Base-by-base conservation (phyloP, 495 filamentous ascomycete species). In the Aspergillus diversus region DNA sequence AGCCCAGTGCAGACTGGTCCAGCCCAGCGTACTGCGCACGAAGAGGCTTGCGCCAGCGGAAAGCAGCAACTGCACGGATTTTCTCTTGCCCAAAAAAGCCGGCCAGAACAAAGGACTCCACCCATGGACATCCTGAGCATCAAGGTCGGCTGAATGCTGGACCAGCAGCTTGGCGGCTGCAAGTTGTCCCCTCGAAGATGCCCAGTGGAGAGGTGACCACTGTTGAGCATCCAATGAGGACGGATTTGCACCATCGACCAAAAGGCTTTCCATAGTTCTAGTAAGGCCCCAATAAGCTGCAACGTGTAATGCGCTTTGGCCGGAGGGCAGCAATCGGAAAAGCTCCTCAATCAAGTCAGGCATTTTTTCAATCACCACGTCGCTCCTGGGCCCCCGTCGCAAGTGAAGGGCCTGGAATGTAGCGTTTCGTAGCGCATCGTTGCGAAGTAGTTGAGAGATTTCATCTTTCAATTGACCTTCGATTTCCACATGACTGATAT, bases 81-180 rank as follows among this genome's bases (percentile, higher is more conserved):
- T n/a, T 3, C 43, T 15, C 33, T 69, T 61, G 37, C 66, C 53
- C 31, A 32, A 58, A 37, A 68, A 65, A 2, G 69, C 71, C 1
- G 74, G 72, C 33, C 69, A 64, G 56, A 75, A 71, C 27, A 78
- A 59, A 12, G 71, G 69, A 11, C 64, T 66, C 60, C 63, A 57
- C 7, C 65, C 65, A 34, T 60, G 54, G 0, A 57, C 55, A 56
- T 69, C 64, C 33, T 55, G 54, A 42, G 60, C 63, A 62, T 79
- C 72, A 33, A 79, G 60, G 43, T 78, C 49, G 3, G 74, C 70
- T 34, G 68, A 67, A 34, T 73, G 66, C n/a, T 71, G 57, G 32
- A 79, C 60, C 9, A 77, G 62, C 50, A 75, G 21, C 43, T 68
- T 58, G 5, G 73, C 68, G 31, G 69, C 52, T 0, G 33, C 59